Percentiles rank a stretch among this genome's conserved stretches.
These are phyloP conservation scores for Vigna hirtella DNA, from an alignment of 306 rosid genomes.

Conservation along the genomic window DNA sequence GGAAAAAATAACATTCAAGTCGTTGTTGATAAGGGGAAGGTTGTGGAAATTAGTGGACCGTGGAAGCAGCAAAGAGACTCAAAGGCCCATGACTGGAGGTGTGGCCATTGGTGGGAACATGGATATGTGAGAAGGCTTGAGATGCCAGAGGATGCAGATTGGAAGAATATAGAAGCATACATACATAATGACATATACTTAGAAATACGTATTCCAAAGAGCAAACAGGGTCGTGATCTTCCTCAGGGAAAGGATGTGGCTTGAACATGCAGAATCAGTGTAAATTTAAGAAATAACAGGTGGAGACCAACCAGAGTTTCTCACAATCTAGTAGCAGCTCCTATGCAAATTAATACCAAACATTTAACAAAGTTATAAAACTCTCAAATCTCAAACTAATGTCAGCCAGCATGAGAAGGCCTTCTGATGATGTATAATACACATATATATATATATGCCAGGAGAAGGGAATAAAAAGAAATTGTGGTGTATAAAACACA, in stretches of 20 bases:
- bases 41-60: constrained; percentile 84
- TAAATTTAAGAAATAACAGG: constrained; percentile 40
- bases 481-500: constrained; percentile 26
- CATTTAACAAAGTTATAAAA: constrained; percentile 37
- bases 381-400: constrained; percentile 34
- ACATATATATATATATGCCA: background rate
- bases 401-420: constrained; percentile 23
- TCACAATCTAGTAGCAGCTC: constrained; percentile 45
- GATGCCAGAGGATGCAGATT: constrained; percentile 91
- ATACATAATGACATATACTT: constrained; percentile 62
- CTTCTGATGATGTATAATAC: constrained; percentile 24
- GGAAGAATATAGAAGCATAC: constrained; percentile 66
- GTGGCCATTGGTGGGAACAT: constrained; percentile 90
- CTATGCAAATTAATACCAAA: constrained; percentile 40
- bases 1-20: constrained; percentile 71
- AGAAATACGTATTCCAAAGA: constrained; percentile 76
- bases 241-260: constrained; percentile 52
- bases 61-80: constrained; percentile 75
- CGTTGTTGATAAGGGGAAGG: constrained; percentile 74
- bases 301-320: constrained; percentile 38
- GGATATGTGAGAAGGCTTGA: constrained; percentile 95
- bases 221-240: constrained; percentile 48
- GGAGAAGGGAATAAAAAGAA: constrained; percentile 35
- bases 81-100: constrained; percentile 74
- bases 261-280: constrained; percentile 42